phyloP scores from a whole-genome alignment of 2,329 filamentous ascomycete genomes.

The Fusarium fujikuroi region DNA sequence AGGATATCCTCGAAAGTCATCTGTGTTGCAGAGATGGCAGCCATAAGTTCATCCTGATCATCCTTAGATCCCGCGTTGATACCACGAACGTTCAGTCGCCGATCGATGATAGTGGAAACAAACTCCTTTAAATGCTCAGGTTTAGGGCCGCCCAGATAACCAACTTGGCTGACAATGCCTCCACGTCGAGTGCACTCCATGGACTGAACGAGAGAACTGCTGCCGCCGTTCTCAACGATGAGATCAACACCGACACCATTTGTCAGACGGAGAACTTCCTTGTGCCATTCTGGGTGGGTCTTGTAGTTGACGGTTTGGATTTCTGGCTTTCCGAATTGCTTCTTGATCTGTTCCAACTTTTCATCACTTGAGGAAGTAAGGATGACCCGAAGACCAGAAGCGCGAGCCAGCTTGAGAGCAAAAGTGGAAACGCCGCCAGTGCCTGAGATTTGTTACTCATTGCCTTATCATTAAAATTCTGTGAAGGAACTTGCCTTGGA shows the following conservation, averaged over 20 bases:
- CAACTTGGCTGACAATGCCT: constrained; percentile 55
- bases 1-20: constrained; percentile 53
- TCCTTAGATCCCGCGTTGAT: constrained; percentile 54
- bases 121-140: constrained; percentile 48
- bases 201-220: constrained; percentile 51
- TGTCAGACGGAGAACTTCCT: constrained; percentile 56
- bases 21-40: constrained; percentile 48
- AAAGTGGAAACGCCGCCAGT: constrained; percentile 54
- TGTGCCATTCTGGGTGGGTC: constrained; percentile 58
- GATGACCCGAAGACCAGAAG: constrained; percentile 61
- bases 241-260: constrained; percentile 58
- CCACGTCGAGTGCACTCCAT: constrained; percentile 54
- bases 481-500: constrained; percentile 50
- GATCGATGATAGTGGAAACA: constrained; percentile 51
- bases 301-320: constrained; percentile 62
- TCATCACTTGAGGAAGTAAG: constrained; percentile 62
- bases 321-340: constrained; percentile 54
- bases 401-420: constrained; percentile 58
- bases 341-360: constrained; percentile 57
- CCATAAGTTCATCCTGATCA: constrained; percentile 54
- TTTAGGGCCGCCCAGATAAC: constrained; percentile 51
- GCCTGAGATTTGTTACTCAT: constrained; percentile 38
- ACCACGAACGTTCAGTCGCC: constrained; percentile 50
- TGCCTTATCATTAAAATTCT: not conserved
- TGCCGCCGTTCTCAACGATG: constrained; percentile 58